These are phyloP conservation scores for Ceratocystis albifundus DNA, from an alignment of 2,329 filamentous ascomycete genomes.

Conservation along the genomic window DNA sequence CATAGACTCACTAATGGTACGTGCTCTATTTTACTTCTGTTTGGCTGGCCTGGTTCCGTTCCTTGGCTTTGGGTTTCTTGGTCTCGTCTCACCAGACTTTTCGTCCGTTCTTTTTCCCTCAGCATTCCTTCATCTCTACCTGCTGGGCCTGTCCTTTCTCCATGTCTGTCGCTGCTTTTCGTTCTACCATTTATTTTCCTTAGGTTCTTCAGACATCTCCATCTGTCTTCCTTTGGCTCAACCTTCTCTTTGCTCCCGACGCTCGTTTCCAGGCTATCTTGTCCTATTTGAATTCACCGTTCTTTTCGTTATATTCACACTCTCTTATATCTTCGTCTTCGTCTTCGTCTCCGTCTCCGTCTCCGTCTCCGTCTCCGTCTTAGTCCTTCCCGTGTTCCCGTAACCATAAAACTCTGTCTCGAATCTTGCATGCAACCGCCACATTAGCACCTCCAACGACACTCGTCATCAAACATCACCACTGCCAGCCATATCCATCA, in stretches of 20 bases:
- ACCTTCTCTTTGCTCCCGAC: no score
- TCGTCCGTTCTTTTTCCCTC: background rate
- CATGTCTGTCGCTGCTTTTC: no score
- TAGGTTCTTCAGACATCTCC: no score
- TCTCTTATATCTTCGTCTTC: no score
- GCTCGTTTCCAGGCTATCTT: no score
- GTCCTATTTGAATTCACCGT: no score
- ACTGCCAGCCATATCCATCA: background rate
- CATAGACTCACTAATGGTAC: background rate
- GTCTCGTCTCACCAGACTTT: background rate
- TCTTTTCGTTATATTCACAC: no score
- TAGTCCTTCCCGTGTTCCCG: background rate
- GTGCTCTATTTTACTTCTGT: background rate
- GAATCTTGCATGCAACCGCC: background rate
- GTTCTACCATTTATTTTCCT: no score
- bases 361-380: background rate
- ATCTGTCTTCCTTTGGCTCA: no score
- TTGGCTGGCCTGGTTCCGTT: background rate
- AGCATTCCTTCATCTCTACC: background rate
- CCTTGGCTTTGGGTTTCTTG: background rate
- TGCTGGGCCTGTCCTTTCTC: no score
- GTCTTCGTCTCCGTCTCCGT: no score
- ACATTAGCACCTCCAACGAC: background rate
- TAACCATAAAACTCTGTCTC: no score
- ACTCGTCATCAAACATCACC: background rate